These are phyloP conservation scores for Trypanosomatidae sp. DNA, from an alignment of 208 protist species.

Conservation along the genomic window DNA sequence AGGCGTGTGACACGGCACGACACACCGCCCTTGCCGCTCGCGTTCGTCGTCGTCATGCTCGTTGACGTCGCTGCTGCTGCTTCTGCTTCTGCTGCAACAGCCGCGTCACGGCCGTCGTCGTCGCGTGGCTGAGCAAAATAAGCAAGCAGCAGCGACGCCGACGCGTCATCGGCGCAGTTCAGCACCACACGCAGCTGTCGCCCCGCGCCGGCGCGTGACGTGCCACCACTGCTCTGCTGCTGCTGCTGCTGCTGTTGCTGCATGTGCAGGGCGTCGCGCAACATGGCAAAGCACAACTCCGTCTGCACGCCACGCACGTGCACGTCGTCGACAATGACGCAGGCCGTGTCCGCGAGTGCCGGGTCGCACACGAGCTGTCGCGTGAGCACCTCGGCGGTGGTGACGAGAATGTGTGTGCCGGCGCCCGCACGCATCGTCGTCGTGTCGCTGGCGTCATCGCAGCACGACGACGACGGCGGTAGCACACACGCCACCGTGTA, in stretches of 20 bases:
- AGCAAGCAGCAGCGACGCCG: conserved; percentile 20
- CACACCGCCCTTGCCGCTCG: too few species aligned
- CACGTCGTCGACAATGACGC: conserved; percentile 72
- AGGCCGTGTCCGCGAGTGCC: conserved; percentile 44
- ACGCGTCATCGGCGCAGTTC: conserved; percentile 51
- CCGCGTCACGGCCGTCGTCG: too few species aligned
- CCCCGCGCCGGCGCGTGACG: not conserved
- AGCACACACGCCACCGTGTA: too few species aligned
- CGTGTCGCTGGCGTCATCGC: conserved; percentile 14
- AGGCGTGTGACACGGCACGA: too few species aligned
- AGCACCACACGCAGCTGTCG: conserved; percentile 38
- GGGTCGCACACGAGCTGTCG: conserved; percentile 77
- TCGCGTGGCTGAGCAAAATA: conserved; percentile 39
- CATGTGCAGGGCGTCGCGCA: conserved; percentile 21
- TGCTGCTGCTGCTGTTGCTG: conserved; percentile 9
- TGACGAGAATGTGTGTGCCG: conserved; percentile 55
- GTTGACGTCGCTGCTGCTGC: too few species aligned
- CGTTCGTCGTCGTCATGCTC: too few species aligned
- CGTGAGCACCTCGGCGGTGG: conserved; percentile 67
- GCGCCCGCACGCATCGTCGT: conserved; percentile 31
- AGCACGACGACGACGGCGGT: conserved; percentile 31
- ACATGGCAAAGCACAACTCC: conserved; percentile 58
- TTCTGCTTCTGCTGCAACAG: too few species aligned
- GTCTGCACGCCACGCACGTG: conserved; percentile 55
- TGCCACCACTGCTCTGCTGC: conserved; percentile 1